Conservation (phyloP, 2,329 filamentous ascomycete genomes). For the Colletotrichum tofieldiae region DNA sequence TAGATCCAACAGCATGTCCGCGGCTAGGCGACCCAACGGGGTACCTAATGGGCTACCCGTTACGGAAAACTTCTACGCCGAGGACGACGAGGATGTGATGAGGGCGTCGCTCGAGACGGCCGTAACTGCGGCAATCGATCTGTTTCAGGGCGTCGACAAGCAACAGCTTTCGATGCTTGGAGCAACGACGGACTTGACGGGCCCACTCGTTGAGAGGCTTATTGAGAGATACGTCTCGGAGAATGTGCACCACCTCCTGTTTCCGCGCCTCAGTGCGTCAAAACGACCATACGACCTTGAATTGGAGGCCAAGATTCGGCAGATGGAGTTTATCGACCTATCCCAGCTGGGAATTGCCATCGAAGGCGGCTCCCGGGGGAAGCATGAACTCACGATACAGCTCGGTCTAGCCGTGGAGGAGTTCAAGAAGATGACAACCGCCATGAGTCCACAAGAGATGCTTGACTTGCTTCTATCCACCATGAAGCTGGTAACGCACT, state of each 20-base stretch:
- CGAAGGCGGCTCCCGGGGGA: conserved; percentile 82
- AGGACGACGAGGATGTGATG: conserved; percentile 94
- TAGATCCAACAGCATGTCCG: conserved; percentile 65
- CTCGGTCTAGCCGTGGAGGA: conserved; percentile 86
- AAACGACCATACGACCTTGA: conserved; percentile 88
- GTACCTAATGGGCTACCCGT: conserved; percentile 62
- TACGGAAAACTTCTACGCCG: conserved; percentile 79
- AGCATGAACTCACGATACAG: conserved; percentile 84
- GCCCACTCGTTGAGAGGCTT: conserved; percentile 90
- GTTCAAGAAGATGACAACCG: conserved; percentile 87
- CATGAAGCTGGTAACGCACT: conserved; percentile 85
- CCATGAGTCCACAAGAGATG: conserved; percentile 91
- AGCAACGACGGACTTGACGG: conserved; percentile 93
- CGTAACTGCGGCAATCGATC: conserved; percentile 92
- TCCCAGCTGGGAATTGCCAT: conserved; percentile 93
- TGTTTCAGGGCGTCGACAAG: conserved; percentile 96
- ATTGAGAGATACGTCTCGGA: conserved; percentile 97
- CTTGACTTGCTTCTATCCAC: conserved; percentile 84
- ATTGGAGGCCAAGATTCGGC: conserved; percentile 88
- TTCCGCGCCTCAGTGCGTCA: conserved; percentile 84
- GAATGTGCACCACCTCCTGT: conserved; percentile 91
- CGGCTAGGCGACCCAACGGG: conserved; percentile 48
- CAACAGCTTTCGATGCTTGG: conserved; percentile 93
- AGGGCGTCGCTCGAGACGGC: conserved; percentile 90
- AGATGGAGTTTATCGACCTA: conserved; percentile 95